Percentiles rank a stretch among this genome's conserved stretches.
These are phyloP conservation scores for Paecilomyces sp. DNA, from an alignment of 2,329 filamentous ascomycete genomes.

Conservation along the genomic window DNA sequence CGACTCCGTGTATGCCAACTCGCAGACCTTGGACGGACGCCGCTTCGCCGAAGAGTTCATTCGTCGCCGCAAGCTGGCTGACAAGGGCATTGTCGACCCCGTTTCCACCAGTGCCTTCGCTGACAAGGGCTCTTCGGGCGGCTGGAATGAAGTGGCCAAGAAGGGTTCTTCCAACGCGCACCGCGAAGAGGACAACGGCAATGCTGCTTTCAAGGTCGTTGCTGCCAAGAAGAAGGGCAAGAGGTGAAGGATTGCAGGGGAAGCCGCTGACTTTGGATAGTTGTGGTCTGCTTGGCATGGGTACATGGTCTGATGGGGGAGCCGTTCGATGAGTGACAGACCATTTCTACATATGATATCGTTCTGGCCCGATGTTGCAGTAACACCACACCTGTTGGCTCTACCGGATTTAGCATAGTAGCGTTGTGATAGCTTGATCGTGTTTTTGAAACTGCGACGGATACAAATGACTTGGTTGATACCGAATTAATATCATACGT, in stretches of 20 bases:
- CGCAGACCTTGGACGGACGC: constrained; percentile 81
- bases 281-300: neutral
- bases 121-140: constrained; percentile 51
- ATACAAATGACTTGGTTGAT: neutral
- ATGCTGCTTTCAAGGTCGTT: constrained; percentile 78
- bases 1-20: constrained; percentile 80
- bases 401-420: neutral
- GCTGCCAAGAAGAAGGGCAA: constrained; percentile 83
- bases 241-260: constrained; percentile 46
- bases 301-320: neutral
- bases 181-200: constrained; percentile 40
- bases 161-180: constrained; percentile 57
- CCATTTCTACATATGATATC: neutral
- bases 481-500: neutral
- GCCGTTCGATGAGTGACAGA: neutral
- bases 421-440: neutral
- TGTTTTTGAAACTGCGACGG: neutral
- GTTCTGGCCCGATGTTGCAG: neutral
- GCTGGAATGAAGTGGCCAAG: constrained; percentile 97
- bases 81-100: constrained; percentile 76
- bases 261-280: neutral
- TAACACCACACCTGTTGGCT: neutral
- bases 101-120: constrained; percentile 48
- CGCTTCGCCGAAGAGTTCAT: constrained; percentile 95
- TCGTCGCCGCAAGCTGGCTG: constrained; percentile 83